These are phyloP conservation scores for Dalbergia cultrata DNA, from an alignment of 306 rosid genomes.

Conservation along the genomic window DNA sequence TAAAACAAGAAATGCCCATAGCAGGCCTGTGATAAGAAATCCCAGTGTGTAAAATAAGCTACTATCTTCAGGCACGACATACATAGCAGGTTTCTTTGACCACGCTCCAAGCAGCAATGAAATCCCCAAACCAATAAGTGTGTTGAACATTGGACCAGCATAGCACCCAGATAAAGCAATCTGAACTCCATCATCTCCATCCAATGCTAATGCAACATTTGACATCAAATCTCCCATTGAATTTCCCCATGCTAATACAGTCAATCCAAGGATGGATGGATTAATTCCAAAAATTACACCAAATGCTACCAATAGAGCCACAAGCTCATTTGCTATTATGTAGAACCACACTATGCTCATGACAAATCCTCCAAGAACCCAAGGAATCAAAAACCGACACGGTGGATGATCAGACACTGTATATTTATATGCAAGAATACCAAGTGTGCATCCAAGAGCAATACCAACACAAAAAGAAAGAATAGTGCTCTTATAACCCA, in stretches of 20 bases:
- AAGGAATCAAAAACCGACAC: constrained; percentile 62
- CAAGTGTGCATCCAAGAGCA: constrained; percentile 67
- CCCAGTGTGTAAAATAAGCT: constrained; percentile 81
- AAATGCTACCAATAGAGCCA: constrained; percentile 80
- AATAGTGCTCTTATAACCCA: constrained; percentile 55
- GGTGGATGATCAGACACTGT: constrained; percentile 79
- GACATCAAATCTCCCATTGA: constrained; percentile 98
- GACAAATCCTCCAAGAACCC: constrained; percentile 94
- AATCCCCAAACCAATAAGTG: constrained; percentile 87
- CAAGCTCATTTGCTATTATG: constrained; percentile 94
- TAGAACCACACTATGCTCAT: constrained; percentile 99
- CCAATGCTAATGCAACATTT: constrained; percentile 82
- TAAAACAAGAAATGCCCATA: constrained; percentile 75
- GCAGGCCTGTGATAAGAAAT: constrained; percentile 71
- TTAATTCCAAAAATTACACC: constrained; percentile 83
- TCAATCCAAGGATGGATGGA: constrained; percentile 94
- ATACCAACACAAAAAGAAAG: constrained; percentile 65
- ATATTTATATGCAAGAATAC: constrained; percentile 77
- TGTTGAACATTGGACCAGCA: constrained; percentile 99
- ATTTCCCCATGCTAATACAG: constrained; percentile 98
- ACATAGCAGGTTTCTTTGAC: constrained; percentile 67
- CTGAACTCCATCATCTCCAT: constrained; percentile 90
- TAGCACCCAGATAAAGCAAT: constrained; percentile 97
- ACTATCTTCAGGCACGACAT: constrained; percentile 64
- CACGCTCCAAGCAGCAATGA: constrained; percentile 84